phyloP scores from a whole-genome alignment of 208 protist genomes.

The Trypanosoma melophagium region DNA sequence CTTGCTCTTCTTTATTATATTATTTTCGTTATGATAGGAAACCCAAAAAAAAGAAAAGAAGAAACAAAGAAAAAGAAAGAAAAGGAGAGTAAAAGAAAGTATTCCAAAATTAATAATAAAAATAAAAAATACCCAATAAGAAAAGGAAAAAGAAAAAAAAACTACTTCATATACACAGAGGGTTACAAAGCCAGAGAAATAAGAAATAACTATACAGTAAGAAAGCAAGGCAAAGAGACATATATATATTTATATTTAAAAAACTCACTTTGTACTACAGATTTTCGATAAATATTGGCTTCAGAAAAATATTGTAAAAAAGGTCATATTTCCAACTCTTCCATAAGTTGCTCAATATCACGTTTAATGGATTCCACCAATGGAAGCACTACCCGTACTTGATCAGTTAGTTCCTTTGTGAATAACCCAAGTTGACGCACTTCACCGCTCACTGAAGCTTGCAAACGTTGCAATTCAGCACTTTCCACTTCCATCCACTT shows the following conservation, averaged over 20 bases:
- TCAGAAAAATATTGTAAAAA: too few species aligned
- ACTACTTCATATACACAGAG: too few species aligned
- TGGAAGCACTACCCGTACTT: slow-evolving; percentile 10
- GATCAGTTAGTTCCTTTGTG: slow-evolving; percentile 8
- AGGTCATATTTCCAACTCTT: slow-evolving; percentile 1
- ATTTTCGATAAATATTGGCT: too few species aligned
- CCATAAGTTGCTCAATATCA: slow-evolving; percentile 14
- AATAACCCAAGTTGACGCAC: slow-evolving; percentile 1
- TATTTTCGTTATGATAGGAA: slow-evolving; percentile 14
- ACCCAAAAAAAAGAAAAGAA: slow-evolving; percentile 12
- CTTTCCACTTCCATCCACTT: slow-evolving; percentile 13
- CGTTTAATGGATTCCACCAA: slow-evolving; percentile 11
- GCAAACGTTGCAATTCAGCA: slow-evolving; percentile 9
- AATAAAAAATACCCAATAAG: slow-evolving; percentile 8
- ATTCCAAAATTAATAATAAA: slow-evolving; percentile 17
- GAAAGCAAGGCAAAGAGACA: too few species aligned
- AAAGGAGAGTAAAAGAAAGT: slow-evolving; percentile 19
- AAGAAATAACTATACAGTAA: too few species aligned
- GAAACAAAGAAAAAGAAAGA: slow-evolving; percentile 20
- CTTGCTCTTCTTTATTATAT: neutral
- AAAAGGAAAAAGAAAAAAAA: slow-evolving; percentile 16
- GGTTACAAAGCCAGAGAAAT: too few species aligned
- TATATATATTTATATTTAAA: too few species aligned
- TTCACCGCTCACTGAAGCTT: neutral
- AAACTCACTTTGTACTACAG: too few species aligned